Percentiles rank a stretch among this genome's conserved stretches.
phyloP scores from a whole-genome alignment of 2,329 filamentous ascomycete genomes.

The Atkinsonella texensis region DNA sequence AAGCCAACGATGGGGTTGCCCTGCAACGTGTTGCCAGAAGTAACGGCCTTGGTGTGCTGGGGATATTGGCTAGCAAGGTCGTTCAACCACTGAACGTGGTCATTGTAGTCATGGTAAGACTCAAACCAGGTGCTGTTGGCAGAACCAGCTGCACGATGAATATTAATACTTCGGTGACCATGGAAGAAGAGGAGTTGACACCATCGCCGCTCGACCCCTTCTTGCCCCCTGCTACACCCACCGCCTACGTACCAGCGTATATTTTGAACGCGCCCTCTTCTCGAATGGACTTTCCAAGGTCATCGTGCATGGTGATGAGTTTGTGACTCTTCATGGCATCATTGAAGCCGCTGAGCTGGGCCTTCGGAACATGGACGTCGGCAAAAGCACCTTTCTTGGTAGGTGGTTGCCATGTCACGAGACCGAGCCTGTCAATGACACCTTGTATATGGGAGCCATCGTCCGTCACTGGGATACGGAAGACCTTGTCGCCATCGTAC shows the following conservation, averaged over 20 bases:
- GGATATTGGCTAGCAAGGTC: constrained; percentile 31
- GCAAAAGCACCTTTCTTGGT: constrained; percentile 19
- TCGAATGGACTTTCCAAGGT: constrained; percentile 26
- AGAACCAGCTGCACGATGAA: constrained; percentile 9
- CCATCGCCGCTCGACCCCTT: too few species aligned
- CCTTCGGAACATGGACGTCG: constrained; percentile 29
- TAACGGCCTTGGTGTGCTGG: constrained; percentile 34
- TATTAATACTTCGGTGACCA: background rate
- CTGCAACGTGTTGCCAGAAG: constrained; percentile 32
- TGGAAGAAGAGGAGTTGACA: background rate
- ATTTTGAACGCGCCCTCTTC: constrained; percentile 18
- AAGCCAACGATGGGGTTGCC: constrained; percentile 48
- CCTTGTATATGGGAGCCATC: constrained; percentile 18
- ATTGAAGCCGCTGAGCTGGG: constrained; percentile 21
- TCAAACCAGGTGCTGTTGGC: constrained; percentile 35
- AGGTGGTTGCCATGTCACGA: constrained; percentile 26
- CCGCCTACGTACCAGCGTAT: constrained; percentile 16
- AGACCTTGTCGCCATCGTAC: constrained; percentile 34
- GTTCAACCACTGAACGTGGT: constrained; percentile 36
- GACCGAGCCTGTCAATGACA: constrained; percentile 21
- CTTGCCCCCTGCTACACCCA: background rate
- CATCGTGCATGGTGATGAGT: constrained; percentile 23
- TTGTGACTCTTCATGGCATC: constrained; percentile 19
- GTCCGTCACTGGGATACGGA: constrained; percentile 24
- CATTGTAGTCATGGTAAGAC: constrained; percentile 38